Evolutionary conservation across 2,329 filamentous ascomycete species (phyloP).

Genomic region (Neonectria ditissima): DNA sequence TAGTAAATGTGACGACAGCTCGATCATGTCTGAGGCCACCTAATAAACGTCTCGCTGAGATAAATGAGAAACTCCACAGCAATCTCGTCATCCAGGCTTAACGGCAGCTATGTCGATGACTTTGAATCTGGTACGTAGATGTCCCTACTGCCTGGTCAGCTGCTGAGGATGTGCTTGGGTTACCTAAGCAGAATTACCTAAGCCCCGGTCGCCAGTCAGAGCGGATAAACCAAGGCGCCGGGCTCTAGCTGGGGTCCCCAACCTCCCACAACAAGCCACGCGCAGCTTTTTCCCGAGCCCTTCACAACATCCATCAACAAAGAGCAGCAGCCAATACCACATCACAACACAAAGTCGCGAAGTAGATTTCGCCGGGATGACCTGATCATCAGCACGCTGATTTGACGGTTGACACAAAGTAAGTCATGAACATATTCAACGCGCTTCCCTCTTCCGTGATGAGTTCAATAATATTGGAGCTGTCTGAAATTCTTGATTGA

Average conservation of each 20-base stretch:
- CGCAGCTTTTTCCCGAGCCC: constrained; percentile 31
- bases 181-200: constrained; percentile 3
- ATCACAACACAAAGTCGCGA: constrained; percentile 11
- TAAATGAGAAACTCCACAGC: neutral
- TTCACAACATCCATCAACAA: constrained; percentile 30
- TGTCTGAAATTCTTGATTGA: constrained; percentile 78
- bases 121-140: neutral
- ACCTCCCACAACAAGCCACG: constrained; percentile 16
- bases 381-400: neutral
- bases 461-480: constrained; percentile 76
- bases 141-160: too few relatives aligned
- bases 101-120: neutral
- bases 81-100: neutral
- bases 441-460: constrained; percentile 53
- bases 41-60: neutral
- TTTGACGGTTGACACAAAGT: constrained; percentile 23
- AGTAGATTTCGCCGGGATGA: constrained; percentile 19
- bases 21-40: neutral
- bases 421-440: constrained; percentile 37
- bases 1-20: neutral
- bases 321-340: constrained; percentile 25
- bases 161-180: too few relatives aligned
- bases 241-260: constrained; percentile 31
- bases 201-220: constrained; percentile 14
- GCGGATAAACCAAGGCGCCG: constrained; percentile 23